Percentiles rank a stretch among this genome's conserved stretches.
Evolutionary conservation across 2,329 filamentous ascomycete species (phyloP).

Genomic region (Stenocarpella maydis): DNA sequence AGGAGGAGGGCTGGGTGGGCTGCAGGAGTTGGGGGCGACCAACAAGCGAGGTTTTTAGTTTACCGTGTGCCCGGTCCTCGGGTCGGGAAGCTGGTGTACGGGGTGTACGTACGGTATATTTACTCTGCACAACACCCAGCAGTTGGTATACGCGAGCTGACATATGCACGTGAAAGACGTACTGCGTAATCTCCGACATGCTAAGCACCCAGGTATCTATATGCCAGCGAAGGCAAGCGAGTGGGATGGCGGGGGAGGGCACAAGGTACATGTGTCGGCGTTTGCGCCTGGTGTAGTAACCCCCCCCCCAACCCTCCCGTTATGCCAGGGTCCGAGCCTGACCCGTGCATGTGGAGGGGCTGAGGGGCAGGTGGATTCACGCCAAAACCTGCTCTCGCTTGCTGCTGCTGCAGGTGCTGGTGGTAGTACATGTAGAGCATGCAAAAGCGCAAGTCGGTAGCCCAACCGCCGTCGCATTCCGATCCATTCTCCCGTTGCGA

Average conservation of each 20-base stretch:
- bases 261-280: neutral
- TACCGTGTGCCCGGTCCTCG: conserved; percentile 16
- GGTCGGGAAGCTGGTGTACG: neutral
- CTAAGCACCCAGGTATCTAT: too few relatives aligned
- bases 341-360: too few relatives aligned
- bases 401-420: neutral
- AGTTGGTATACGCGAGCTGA: too few relatives aligned
- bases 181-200: too few relatives aligned
- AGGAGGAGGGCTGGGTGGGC: neutral
- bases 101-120: too few relatives aligned
- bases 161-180: neutral
- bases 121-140: too few relatives aligned
- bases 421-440: too few relatives aligned
- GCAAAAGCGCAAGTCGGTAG: neutral
- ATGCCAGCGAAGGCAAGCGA: neutral
- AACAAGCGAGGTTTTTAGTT: neutral
- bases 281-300: neutral
- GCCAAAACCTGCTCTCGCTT: conserved; percentile 11
- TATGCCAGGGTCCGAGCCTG: conserved; percentile 15
- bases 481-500: neutral
- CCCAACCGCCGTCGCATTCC: conserved; percentile 8
- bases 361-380: neutral
- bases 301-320: conserved; percentile 23
- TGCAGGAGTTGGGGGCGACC: neutral
- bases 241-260: neutral